A percentile compares a stretch with the other conserved stretches of the same genome.
Conservation (phyloP, 2,329 filamentous ascomycete species). For the Raffaelea ambrosiae region DNA sequence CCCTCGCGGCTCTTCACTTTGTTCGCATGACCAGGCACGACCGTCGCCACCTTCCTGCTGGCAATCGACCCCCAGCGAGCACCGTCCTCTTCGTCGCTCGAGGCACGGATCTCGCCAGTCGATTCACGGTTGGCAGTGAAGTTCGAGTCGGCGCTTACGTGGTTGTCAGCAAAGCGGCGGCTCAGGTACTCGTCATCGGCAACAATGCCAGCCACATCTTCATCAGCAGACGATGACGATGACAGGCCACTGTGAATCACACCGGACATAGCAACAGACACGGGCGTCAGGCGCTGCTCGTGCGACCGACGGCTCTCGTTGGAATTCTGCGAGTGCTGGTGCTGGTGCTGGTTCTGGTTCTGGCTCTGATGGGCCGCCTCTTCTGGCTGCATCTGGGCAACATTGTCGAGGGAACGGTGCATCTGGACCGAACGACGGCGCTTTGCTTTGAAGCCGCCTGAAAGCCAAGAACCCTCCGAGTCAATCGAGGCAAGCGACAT, state of each 20-base stretch:
- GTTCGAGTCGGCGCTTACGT: slow-evolving; percentile 6
- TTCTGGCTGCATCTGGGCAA: slow-evolving; percentile 31
- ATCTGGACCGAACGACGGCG: slow-evolving; percentile 31
- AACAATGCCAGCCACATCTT: slow-evolving; percentile 47
- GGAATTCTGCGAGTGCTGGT: slow-evolving; percentile 27
- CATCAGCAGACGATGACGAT: slow-evolving; percentile 36
- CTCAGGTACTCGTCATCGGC: slow-evolving; percentile 70
- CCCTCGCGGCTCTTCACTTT: slow-evolving; percentile 45
- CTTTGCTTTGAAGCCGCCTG: slow-evolving; percentile 47
- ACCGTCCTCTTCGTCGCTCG: slow-evolving; percentile 50
- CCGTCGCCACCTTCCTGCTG: slow-evolving; percentile 44
- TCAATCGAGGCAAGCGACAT: slow-evolving; percentile 90
- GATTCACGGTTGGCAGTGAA: slow-evolving; percentile 27
- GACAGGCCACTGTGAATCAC: not conserved
- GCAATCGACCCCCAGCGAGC: slow-evolving; percentile 41
- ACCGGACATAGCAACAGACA: slow-evolving; percentile 10
- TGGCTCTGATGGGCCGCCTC: slow-evolving; percentile 29
- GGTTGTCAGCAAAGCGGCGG: slow-evolving; percentile 35
- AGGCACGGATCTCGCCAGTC: slow-evolving; percentile 43
- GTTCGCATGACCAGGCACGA: slow-evolving; percentile 35
- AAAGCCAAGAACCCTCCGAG: slow-evolving; percentile 93
- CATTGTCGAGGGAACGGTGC: slow-evolving; percentile 47
- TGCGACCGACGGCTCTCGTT: slow-evolving; percentile 45
- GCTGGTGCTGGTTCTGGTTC: slow-evolving; percentile 34
- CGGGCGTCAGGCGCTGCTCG: slow-evolving; percentile 22